Evolutionary conservation across 108 stramenopile species (phyloP), one percentile per base, ranked within the genome.

Genomic region (Nitzschia sp.): DNA sequence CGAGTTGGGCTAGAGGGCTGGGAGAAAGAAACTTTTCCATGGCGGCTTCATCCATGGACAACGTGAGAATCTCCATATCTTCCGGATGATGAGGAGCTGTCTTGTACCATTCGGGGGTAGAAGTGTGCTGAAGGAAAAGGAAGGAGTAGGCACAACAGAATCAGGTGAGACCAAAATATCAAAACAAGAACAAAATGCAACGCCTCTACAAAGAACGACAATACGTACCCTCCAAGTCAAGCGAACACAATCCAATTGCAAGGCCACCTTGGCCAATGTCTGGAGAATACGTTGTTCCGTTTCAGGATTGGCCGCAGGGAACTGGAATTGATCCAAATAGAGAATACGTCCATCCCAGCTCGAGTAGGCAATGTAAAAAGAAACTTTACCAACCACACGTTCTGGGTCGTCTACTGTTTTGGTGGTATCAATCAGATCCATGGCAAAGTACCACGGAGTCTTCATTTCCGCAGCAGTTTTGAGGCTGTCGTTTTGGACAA

Each of bases 311-410:
- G 10, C 51, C 42, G 42, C 7, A 7, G 53, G 11, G 24, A 54
- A 34, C n/a, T 51, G 34, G 10, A 59, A 10, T 67, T 64, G 50
- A 61, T 80, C 73, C 19, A 71, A 10, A 44, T 63, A 72, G 6
- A 80, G 17, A 26, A 69, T 44, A 11, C 71, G 50, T 12, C 75
- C 80, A 69, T 75, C 65, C 80, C 80, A 80, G 5, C 69, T 76
- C 17, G 75, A 76, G 39, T 76, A 80, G 1, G 71, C 75, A 24
- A 74, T 37, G 52, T 76, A 80, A 34, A 76, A 80, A 0, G 75
- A 55, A 6, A 70, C 56, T 8, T 67, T 46, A 7, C 61, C 61
- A 15, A 48, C 46, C 46, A 48, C 46, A 15, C 17, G 14, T 15
- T 48, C 17, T 34, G 29, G 29, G 5, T 34, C 29, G 29, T 34